Conservation (phyloP, 768 basidiomycete species). For the Mycena albidolilacea region DNA sequence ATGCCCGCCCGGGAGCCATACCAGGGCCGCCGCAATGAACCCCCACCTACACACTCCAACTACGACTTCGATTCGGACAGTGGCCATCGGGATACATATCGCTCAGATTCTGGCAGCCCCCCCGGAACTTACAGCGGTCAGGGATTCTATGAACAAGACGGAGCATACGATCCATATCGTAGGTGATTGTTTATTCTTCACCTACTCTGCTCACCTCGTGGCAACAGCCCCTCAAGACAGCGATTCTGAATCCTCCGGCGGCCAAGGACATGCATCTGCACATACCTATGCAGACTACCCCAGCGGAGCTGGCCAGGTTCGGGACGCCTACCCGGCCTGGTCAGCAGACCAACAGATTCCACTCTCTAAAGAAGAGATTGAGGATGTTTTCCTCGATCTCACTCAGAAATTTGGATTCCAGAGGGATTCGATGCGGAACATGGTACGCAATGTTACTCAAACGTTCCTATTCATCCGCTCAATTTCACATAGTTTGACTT, state of each 20-base stretch:
- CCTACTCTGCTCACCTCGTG: constrained; percentile 17
- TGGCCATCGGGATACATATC: constrained; percentile 29
- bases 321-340: constrained; percentile 97
- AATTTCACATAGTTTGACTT: constrained; percentile 85
- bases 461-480: not conserved
- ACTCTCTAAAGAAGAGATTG: constrained; percentile 99
- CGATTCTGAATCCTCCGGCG: constrained; percentile 80
- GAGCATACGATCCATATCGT: constrained; percentile 38
- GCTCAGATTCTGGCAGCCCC: constrained; percentile 36
- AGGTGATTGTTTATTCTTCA: not conserved
- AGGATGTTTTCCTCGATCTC: constrained; percentile 97
- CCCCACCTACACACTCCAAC: constrained; percentile 36
- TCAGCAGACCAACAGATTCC: constrained; percentile 92
- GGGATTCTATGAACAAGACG: constrained; percentile 66
- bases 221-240: constrained; percentile 81
- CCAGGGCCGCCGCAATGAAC: constrained; percentile 29
- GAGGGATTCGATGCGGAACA: constrained; percentile 94
- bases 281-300: constrained; percentile 37
- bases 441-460: constrained; percentile 64
- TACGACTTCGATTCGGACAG: constrained; percentile 32
- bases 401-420: constrained; percentile 99
- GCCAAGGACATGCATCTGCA: constrained; percentile 31
- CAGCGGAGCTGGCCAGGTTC: constrained; percentile 53
- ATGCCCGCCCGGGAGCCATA: constrained; percentile 39
- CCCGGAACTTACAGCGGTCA: constrained; percentile 35